Conservation (phyloP, 352 stramenopile genomes). For the Globisporangium cederbergense region DNA sequence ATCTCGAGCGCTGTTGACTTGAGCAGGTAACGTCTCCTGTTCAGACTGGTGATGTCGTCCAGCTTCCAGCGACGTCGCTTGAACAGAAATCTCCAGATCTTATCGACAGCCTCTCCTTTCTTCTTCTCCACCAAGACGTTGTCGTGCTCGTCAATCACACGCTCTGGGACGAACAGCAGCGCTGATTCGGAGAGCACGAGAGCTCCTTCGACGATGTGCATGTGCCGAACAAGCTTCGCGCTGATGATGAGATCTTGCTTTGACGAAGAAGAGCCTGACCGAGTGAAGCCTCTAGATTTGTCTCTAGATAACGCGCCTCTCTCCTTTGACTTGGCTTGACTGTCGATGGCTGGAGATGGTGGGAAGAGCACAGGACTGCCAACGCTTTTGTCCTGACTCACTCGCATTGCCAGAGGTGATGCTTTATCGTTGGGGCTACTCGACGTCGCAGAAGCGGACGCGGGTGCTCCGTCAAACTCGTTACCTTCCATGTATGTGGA, state of each 20-base stretch:
- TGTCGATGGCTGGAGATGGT: neutral
- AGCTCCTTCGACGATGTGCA: slow-evolving; percentile 68
- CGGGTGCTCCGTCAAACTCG: neutral
- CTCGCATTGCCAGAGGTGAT: neutral
- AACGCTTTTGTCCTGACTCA: neutral
- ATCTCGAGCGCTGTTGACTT: slow-evolving; percentile 78
- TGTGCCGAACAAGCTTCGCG: slow-evolving; percentile 69
- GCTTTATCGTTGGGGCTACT: slow-evolving; percentile 3
- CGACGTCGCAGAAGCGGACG: neutral
- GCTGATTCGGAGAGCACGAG: slow-evolving; percentile 47
- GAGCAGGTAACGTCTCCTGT: slow-evolving; percentile 77
- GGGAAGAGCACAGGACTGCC: neutral
- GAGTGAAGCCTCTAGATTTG: neutral
- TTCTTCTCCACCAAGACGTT: slow-evolving; percentile 51
- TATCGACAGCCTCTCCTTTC: slow-evolving; percentile 32
- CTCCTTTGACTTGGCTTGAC: neutral
- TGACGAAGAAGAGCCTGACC: slow-evolving; percentile 10
- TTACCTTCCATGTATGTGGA: slow-evolving; percentile 49
- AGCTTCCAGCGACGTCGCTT: slow-evolving; percentile 65
- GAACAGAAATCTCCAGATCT: slow-evolving; percentile 67
- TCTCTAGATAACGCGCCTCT: neutral
- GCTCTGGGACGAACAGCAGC: slow-evolving; percentile 60
- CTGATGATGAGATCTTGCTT: slow-evolving; percentile 34
- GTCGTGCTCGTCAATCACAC: slow-evolving; percentile 77
- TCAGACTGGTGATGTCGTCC: slow-evolving; percentile 67